phyloP scores from a whole-genome alignment of 116 monocot species.

The Cymodocea nodosa region DNA sequence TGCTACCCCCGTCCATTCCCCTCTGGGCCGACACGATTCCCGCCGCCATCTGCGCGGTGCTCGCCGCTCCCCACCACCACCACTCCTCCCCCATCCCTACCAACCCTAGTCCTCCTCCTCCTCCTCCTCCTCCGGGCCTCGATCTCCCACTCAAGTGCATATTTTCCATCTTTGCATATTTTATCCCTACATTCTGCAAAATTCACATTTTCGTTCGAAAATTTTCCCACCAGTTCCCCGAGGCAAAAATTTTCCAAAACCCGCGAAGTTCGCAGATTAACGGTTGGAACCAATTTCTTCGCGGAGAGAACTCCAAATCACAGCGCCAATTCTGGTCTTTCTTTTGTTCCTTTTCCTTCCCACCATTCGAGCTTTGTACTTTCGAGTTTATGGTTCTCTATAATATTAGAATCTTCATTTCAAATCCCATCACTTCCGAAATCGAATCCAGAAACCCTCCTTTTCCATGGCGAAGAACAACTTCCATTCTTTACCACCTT shows the following conservation, averaged over 20 bases:
- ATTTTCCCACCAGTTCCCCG: background rate
- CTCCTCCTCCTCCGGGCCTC: too few relatives aligned
- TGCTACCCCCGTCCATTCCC: constrained; percentile 28
- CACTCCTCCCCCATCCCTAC: constrained; percentile 21
- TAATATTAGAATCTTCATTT: background rate
- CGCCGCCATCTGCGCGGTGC: constrained; percentile 45
- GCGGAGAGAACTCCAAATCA: background rate
- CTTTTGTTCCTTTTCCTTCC: background rate
- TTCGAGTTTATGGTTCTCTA: too few relatives aligned
- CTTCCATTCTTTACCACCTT: constrained; percentile 41
- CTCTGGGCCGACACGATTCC: constrained; percentile 43
- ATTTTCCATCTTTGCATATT: background rate
- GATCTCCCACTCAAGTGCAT: background rate
- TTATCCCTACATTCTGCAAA: background rate
- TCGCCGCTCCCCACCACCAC: constrained; percentile 73
- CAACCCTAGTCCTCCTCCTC: too few relatives aligned
- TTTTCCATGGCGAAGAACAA: constrained; percentile 11
- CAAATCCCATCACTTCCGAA: background rate
- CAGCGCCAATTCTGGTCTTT: too few relatives aligned
- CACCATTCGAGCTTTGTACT: background rate
- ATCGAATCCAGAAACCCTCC: background rate
- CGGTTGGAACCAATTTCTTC: background rate
- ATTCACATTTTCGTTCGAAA: background rate
- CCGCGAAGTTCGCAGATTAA: background rate
- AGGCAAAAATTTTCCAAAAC: background rate